Percentiles rank a stretch among this genome's conserved stretches.
phyloP scores from a whole-genome alignment of 805 yeast genomes.

The Zygosaccharomyces bailii region DNA sequence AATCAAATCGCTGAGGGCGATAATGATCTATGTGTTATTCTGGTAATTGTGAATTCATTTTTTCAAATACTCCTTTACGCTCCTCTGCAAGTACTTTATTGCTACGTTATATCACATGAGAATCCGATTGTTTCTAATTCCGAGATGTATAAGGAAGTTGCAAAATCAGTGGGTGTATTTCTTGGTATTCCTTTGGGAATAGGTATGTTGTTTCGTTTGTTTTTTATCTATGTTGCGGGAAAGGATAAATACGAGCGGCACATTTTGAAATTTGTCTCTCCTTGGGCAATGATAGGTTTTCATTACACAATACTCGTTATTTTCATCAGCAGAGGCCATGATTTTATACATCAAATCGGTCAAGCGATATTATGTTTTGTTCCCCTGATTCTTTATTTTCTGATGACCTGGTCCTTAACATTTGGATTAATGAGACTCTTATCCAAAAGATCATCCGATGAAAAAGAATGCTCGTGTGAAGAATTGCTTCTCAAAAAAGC shows the following conservation, averaged over 20 bases:
- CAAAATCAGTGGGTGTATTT: constrained; percentile 49
- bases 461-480: constrained; percentile 42
- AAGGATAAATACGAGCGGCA: constrained; percentile 34
- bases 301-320: constrained; percentile 51
- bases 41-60: constrained; percentile 50
- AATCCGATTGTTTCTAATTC: constrained; percentile 6
- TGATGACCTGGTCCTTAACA: constrained; percentile 46
- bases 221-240: constrained; percentile 26
- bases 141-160: constrained; percentile 40
- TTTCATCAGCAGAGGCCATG: constrained; percentile 49
- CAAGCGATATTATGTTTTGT: constrained; percentile 48
- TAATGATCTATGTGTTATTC: constrained; percentile 45
- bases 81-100: constrained; percentile 48
- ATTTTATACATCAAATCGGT: constrained; percentile 46
- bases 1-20: constrained; percentile 54
- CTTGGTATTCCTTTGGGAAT: constrained; percentile 51
- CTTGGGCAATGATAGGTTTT: constrained; percentile 50
- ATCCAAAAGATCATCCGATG: constrained; percentile 11
- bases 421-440: constrained; percentile 38
- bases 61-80: constrained; percentile 52
- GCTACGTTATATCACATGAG: constrained; percentile 41
- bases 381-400: constrained; percentile 48
- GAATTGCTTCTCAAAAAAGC: constrained; percentile 17
- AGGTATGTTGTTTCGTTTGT: constrained; percentile 44
- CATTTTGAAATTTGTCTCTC: constrained; percentile 43